These are phyloP conservation scores for Epichloe scottii DNA, from an alignment of 2,329 filamentous ascomycete genomes.

Conservation along the genomic window DNA sequence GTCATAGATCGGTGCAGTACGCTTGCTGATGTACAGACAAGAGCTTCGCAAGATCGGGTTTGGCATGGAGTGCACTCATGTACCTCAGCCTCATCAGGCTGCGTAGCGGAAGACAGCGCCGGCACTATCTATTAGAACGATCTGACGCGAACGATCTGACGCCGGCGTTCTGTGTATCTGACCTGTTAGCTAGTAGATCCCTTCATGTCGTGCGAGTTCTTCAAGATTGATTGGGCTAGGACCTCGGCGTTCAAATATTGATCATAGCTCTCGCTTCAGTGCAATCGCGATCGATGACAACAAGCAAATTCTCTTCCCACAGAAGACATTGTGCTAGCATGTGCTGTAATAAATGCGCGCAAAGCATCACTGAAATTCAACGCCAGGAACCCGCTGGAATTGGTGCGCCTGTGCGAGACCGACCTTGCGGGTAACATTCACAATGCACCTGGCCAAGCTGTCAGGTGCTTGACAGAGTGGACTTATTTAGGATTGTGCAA, in stretches of 20 bases:
- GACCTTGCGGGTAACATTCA: background rate
- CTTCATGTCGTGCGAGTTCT: too few relatives aligned
- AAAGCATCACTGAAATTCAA: background rate
- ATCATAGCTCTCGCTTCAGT: background rate
- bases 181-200: too few relatives aligned
- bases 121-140: too few relatives aligned
- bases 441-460: background rate
- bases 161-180: too few relatives aligned
- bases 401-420: background rate
- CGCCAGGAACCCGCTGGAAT: background rate
- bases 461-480: constrained; percentile 1
- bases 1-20: too few relatives aligned
- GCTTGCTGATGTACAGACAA: too few relatives aligned
- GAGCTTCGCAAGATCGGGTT: too few relatives aligned
- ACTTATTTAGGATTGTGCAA: constrained; percentile 2
- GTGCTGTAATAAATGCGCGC: background rate
- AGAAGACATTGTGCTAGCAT: background rate
- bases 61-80: too few relatives aligned
- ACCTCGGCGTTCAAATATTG: background rate
- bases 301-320: too few relatives aligned
- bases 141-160: too few relatives aligned
- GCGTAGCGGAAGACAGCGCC: too few relatives aligned
- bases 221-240: background rate
- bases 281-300: background rate
- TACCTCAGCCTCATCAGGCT: too few relatives aligned